A percentile compares a stretch with the other conserved stretches of the same genome.
These are phyloP conservation scores for Penicillium mononematosum DNA, from an alignment of 495 filamentous ascomycete species.

Conservation along the genomic window DNA sequence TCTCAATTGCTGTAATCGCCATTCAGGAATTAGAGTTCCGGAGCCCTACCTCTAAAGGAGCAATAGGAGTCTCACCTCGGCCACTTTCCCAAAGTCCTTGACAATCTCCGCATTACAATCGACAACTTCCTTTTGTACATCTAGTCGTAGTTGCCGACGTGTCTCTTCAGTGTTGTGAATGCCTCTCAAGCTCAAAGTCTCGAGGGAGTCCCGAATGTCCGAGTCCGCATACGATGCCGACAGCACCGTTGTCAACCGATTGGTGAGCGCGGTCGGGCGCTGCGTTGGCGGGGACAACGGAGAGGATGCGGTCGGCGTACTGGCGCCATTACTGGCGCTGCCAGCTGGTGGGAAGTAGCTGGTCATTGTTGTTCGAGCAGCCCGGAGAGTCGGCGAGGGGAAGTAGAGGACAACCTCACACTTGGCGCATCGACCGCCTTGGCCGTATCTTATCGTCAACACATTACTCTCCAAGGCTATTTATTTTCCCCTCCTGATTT, in stretches of 20 bases:
- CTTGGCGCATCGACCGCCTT: slow-evolving; percentile 26
- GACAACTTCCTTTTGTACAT: slow-evolving; percentile 90
- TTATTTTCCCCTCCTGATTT: slow-evolving; percentile 4
- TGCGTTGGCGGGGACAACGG: slow-evolving; percentile 36
- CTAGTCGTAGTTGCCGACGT: slow-evolving; percentile 73
- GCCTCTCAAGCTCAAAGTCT: slow-evolving; percentile 68
- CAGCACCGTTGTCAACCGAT: slow-evolving; percentile 77
- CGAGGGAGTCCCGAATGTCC: slow-evolving; percentile 84
- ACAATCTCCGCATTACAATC: slow-evolving; percentile 92
- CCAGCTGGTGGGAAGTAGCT: slow-evolving; percentile 40
- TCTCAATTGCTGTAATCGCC: slow-evolving; percentile 67
- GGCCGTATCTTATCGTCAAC: slow-evolving; percentile 24
- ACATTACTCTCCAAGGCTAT: slow-evolving; percentile 3
- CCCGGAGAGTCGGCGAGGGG: slow-evolving; percentile 16
- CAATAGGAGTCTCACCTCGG: slow-evolving; percentile 61
- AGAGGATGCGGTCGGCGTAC: slow-evolving; percentile 33
- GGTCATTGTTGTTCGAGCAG: slow-evolving; percentile 35
- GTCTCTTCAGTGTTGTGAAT: slow-evolving; percentile 76
- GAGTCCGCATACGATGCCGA: slow-evolving; percentile 91
- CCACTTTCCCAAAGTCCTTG: slow-evolving; percentile 83
- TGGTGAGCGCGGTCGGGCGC: slow-evolving; percentile 64
- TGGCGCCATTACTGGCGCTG: slow-evolving; percentile 30
- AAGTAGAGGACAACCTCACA: slow-evolving; percentile 22
- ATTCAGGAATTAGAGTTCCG: slow-evolving; percentile 14
- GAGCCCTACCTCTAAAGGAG: neutral